phyloP scores from a whole-genome alignment of 177 flowering plant genomes.

The Telopea speciosissima region DNA sequence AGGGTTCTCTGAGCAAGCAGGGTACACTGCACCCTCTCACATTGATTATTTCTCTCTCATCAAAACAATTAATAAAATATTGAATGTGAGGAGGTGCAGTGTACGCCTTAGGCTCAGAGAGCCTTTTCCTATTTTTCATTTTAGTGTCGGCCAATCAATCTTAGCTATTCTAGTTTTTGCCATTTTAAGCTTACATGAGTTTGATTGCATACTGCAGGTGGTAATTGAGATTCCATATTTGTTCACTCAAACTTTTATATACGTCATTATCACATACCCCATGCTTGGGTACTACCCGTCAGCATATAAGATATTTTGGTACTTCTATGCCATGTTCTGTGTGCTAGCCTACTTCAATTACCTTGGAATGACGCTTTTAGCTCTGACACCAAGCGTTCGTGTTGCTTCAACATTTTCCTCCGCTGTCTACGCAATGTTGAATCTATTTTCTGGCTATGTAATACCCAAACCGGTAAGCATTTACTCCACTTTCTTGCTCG shows the following conservation, averaged over 20 bases:
- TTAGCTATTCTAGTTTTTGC: too few relatives aligned
- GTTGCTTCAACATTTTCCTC: conserved; percentile 21
- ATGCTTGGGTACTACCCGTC: conserved; percentile 22
- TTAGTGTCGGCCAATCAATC: too few relatives aligned
- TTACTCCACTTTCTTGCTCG: neutral
- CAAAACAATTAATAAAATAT: too few relatives aligned
- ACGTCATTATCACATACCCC: conserved; percentile 23
- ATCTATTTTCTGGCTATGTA: conserved; percentile 29
- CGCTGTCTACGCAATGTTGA: conserved; percentile 17
- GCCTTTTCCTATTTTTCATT: too few relatives aligned
- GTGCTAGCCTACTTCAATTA: conserved; percentile 23
- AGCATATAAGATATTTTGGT: conserved; percentile 30
- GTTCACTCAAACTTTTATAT: conserved; percentile 17
- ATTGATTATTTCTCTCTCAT: too few relatives aligned
- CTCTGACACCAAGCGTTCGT: conserved; percentile 25
- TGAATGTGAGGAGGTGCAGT: too few relatives aligned
- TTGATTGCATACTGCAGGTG: conserved; percentile 17
- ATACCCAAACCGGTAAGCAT: conserved; percentile 35
- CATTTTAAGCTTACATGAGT: too few relatives aligned
- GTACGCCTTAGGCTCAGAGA: too few relatives aligned
- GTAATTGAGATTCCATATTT: conserved; percentile 29
- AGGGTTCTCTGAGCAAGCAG: too few relatives aligned
- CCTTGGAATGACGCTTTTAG: conserved; percentile 30
- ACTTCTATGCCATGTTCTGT: conserved; percentile 24
- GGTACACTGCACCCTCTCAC: too few relatives aligned